These are phyloP conservation scores for Camelina neglecta DNA, from an alignment of 345 rosid genomes.

Conservation along the genomic window DNA sequence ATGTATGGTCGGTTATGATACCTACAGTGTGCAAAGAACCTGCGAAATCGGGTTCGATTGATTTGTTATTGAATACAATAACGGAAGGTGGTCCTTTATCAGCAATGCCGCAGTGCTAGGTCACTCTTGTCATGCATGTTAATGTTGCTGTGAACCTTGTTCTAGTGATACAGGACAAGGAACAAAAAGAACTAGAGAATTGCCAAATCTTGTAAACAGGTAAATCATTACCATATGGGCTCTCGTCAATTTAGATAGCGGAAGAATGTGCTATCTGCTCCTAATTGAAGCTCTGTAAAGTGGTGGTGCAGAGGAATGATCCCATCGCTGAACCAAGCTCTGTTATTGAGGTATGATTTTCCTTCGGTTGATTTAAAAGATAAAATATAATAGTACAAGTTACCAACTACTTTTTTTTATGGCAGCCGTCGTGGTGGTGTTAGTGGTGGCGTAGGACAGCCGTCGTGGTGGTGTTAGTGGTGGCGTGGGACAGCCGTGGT, in stretches of 20 bases:
- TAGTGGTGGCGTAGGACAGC: too few species aligned
- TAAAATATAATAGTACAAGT: too few species aligned
- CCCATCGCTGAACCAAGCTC: not conserved
- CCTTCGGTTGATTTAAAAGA: not conserved
- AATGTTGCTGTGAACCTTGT: too few species aligned
- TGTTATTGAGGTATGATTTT: not conserved
- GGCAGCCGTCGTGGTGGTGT: too few species aligned
- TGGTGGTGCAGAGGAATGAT: not conserved
- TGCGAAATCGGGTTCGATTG: constrained; percentile 38
- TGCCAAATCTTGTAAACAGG: not conserved
- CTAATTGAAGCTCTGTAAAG: not conserved
- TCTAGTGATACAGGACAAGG: not conserved
- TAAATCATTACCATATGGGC: not conserved
- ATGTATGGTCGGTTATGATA: constrained; percentile 53
- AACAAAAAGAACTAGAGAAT: not conserved
- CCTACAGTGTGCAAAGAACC: constrained; percentile 43
- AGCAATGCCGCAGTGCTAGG: constrained; percentile 15
- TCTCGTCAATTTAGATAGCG: not conserved
- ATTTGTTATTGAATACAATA: constrained; percentile 36
- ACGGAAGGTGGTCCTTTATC: constrained; percentile 15
- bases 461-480: too few species aligned
- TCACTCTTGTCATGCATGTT: constrained; percentile 9
- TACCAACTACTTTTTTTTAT: too few species aligned
- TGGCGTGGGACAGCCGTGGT: too few species aligned
- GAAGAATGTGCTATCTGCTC: not conserved